Evolutionary conservation across 2,329 filamentous ascomycete species (phyloP).

Genomic region (Fusarium pseudoanthophilum): DNA sequence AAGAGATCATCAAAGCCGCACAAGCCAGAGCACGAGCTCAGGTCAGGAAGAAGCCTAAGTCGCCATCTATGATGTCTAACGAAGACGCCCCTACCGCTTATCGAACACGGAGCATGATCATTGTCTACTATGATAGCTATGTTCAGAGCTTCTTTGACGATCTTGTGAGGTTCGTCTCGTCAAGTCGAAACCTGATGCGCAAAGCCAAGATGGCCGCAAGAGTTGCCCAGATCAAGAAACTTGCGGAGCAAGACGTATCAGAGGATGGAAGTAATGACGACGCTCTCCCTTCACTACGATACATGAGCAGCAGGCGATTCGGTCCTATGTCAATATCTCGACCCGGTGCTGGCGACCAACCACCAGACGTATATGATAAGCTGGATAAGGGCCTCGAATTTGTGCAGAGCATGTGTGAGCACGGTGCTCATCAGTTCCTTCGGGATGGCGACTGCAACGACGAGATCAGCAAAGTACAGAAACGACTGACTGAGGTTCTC

Average conservation of each 20-base stretch:
- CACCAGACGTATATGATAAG: conserved; percentile 71
- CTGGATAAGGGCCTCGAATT: conserved; percentile 83
- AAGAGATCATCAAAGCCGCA: conserved; percentile 58
- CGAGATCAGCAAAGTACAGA: conserved; percentile 77
- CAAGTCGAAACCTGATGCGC: conserved; percentile 83
- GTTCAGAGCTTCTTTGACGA: conserved; percentile 86
- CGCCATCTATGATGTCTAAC: conserved; percentile 63
- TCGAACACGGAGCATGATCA: conserved; percentile 78
- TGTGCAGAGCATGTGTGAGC: conserved; percentile 84
- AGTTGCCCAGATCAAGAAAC: conserved; percentile 71
- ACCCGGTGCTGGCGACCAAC: conserved; percentile 41
- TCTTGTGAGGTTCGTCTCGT: conserved; percentile 83
- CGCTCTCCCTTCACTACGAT: conserved; percentile 54
- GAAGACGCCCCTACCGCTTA: conserved; percentile 65
- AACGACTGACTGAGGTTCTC: conserved; percentile 71
- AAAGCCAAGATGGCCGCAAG: conserved; percentile 88
- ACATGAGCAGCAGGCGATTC: conserved; percentile 53
- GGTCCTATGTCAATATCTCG: conserved; percentile 46
- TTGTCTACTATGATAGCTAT: conserved; percentile 92
- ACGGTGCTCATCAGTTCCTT: conserved; percentile 89
- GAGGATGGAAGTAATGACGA: conserved; percentile 59
- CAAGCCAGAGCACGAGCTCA: conserved; percentile 55
- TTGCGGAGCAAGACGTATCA: conserved; percentile 69
- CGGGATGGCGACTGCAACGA: conserved; percentile 85
- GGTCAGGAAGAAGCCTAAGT: conserved; percentile 61